A percentile compares a stretch with the other conserved stretches of the same genome.
Evolutionary conservation across 2,329 filamentous ascomycete species (phyloP).

Genomic region (Colletotrichum brevisporum): DNA sequence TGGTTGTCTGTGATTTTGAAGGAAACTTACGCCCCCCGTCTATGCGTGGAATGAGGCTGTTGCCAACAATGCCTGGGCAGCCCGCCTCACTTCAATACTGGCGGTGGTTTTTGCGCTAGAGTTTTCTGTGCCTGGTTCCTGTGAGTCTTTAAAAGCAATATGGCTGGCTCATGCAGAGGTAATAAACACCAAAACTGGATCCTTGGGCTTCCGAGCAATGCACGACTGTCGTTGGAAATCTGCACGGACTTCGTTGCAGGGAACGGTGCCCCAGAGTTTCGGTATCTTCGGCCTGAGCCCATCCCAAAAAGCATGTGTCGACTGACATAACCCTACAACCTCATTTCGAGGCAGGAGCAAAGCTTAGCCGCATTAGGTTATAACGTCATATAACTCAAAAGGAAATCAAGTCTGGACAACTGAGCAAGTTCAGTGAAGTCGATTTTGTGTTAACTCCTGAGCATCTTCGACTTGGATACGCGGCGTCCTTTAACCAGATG

Average conservation of each 20-base stretch:
- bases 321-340: neutral
- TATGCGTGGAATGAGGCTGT: neutral
- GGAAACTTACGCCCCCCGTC: neutral
- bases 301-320: too few relatives aligned
- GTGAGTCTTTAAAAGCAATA: neutral
- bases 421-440: too few relatives aligned
- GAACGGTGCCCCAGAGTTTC: neutral
- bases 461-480: too few relatives aligned
- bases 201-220: neutral
- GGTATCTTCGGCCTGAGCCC: neutral
- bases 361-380: too few relatives aligned
- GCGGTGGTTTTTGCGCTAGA: neutral
- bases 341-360: too few relatives aligned
- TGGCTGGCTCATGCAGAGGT: neutral
- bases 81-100: neutral
- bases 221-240: neutral
- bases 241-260: neutral
- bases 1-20: neutral
- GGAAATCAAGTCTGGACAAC: too few relatives aligned
- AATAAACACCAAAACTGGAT: neutral
- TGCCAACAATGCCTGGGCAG: neutral
- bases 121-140: neutral
- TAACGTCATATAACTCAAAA: too few relatives aligned
- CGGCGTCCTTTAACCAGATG: too few relatives aligned
- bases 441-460: too few relatives aligned